phyloP scores from a whole-genome alignment of 2,329 filamentous ascomycete genomes.

The Sporothrix phasma region DNA sequence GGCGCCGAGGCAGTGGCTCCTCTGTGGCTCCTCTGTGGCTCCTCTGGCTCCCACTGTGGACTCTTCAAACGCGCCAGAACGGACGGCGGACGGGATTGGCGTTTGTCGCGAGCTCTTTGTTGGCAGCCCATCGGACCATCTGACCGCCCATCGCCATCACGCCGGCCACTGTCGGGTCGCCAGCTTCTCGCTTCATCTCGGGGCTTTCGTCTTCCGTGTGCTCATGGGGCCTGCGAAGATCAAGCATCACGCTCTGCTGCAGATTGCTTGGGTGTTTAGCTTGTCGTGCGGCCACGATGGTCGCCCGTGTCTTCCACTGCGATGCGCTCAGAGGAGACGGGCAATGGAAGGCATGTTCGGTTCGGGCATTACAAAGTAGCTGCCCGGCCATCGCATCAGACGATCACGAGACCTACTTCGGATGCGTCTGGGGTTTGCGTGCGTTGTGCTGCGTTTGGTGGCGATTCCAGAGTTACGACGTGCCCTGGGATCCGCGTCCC shows the following conservation, averaged over 20 bases:
- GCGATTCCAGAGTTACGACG: too few relatives aligned
- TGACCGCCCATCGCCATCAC: too few relatives aligned
- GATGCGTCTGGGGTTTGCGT: not conserved
- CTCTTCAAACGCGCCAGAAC: not conserved
- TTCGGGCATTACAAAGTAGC: too few relatives aligned
- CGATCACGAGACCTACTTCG: not conserved
- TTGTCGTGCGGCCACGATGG: too few relatives aligned
- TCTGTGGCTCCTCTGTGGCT: not conserved
- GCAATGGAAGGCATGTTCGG: not conserved
- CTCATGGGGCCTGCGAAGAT: too few relatives aligned
- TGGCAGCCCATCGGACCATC: not conserved
- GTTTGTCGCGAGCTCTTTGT: not conserved
- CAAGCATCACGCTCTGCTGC: too few relatives aligned
- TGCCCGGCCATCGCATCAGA: not conserved
- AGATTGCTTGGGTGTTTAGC: not conserved
- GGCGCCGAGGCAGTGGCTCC: conserved; percentile 1
- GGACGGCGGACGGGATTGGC: not conserved
- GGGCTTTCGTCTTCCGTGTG: not conserved
- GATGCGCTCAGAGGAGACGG: not conserved
- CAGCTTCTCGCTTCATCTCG: not conserved
- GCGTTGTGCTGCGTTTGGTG: too few relatives aligned
- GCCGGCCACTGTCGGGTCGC: too few relatives aligned
- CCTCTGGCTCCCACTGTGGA: not conserved
- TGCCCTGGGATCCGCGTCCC: too few relatives aligned
- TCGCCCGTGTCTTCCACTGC: not conserved